phyloP scores from a whole-genome alignment of 169 alveolate species.

The Plasmodium coatneyi region DNA sequence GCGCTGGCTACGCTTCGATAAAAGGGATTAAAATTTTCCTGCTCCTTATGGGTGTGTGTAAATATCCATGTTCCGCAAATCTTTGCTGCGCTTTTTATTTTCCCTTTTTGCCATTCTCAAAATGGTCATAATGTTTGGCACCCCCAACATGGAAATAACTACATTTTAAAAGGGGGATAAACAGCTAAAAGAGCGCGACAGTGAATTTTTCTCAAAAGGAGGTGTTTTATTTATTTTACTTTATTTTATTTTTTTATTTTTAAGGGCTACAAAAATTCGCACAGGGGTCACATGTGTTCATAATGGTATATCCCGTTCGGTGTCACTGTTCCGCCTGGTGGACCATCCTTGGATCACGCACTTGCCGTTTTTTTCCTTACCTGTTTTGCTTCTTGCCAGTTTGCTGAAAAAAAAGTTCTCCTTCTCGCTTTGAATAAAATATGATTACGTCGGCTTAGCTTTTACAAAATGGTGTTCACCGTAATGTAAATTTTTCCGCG shows the following conservation, averaged over 20 bases:
- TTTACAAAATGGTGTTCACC: background rate
- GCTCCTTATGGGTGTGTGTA: background rate
- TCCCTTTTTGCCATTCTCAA: background rate
- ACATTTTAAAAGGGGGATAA: background rate
- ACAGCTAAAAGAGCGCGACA: background rate
- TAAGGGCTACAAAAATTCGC: background rate
- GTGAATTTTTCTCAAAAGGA: background rate
- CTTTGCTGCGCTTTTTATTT: background rate
- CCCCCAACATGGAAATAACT: background rate
- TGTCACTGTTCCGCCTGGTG: background rate
- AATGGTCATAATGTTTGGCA: slow-evolving; percentile 2
- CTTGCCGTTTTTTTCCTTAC: background rate
- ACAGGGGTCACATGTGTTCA: background rate
- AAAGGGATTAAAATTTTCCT: background rate
- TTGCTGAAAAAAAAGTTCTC: background rate
- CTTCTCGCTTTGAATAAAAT: background rate
- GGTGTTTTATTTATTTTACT: background rate
- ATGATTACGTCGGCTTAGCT: background rate
- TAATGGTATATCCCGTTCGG: background rate
- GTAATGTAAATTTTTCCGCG: background rate
- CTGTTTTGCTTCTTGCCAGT: background rate
- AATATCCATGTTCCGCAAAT: background rate
- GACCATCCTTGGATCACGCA: background rate
- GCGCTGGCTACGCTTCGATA: background rate
- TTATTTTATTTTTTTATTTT: background rate